Evolutionary conservation across 352 stramenopile genomes (phyloP).

Genomic region (Globisporangium mamillatum): DNA sequence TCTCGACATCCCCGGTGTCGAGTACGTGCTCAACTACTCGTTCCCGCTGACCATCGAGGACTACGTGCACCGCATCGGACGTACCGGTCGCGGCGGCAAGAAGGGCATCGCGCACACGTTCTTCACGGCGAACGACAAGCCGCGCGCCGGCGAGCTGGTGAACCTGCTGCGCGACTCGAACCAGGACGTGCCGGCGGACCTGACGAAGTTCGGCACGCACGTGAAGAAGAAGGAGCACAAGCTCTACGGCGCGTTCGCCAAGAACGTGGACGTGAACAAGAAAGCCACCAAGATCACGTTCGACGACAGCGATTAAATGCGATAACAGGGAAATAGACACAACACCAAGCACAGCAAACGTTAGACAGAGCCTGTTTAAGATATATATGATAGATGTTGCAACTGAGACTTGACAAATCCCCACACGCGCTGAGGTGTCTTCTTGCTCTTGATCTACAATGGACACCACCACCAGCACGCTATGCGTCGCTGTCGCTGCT

Average conservation of each 20-base stretch:
- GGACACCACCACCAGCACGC: neutral
- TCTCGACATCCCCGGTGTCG: constrained; percentile 96
- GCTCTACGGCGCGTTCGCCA: constrained; percentile 96
- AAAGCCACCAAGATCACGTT: constrained; percentile 99
- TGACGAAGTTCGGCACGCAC: constrained; percentile 98
- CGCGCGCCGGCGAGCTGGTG: constrained; percentile 94
- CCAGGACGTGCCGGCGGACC: constrained; percentile 90
- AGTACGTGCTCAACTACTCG: constrained; percentile 97
- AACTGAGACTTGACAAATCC: neutral
- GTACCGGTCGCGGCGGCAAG: constrained; percentile 93
- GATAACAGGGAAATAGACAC: neutral
- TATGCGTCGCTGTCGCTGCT: constrained; percentile 35
- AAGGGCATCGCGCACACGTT: constrained; percentile 96
- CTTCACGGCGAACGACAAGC: constrained; percentile 97
- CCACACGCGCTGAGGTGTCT: neutral
- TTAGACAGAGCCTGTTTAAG: constrained; percentile 10
- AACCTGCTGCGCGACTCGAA: constrained; percentile 95
- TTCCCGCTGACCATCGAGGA: constrained; percentile 98
- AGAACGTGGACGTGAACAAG: constrained; percentile 93
- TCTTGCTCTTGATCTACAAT: neutral
- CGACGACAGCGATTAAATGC: constrained; percentile 58
- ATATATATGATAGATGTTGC: constrained; percentile 15
- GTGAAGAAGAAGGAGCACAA: constrained; percentile 99
- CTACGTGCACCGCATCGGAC: constrained; percentile 95
- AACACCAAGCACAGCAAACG: neutral